Evolutionary conservation across 768 basidiomycete genomes (phyloP).

Genomic region (Auriscalpium vulgare): DNA sequence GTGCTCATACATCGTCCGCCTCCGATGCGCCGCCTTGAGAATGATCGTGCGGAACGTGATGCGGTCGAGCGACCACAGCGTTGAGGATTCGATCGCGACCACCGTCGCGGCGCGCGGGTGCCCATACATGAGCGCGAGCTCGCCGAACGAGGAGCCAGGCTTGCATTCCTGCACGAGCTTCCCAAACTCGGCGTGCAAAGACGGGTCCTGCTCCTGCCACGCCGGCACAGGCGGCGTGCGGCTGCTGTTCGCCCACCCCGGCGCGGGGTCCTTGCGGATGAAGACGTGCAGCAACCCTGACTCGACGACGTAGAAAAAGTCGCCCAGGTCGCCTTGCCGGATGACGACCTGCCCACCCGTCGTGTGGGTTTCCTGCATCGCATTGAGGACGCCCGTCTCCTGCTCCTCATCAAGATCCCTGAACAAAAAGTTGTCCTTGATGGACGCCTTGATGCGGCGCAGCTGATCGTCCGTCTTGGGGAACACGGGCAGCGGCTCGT

Average conservation of each 20-base stretch:
- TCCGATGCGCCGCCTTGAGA: conserved; percentile 82
- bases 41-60: conserved; percentile 98
- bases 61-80: conserved; percentile 92
- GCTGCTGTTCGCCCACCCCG: conserved; percentile 43
- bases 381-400: conserved; percentile 83
- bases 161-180: conserved; percentile 79
- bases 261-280: conserved; percentile 59
- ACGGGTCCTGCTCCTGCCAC: conserved; percentile 50
- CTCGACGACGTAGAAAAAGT: conserved; percentile 97
- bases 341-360: conserved; percentile 82
- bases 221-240: conserved; percentile 29
- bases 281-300: conserved; percentile 80
- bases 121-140: conserved; percentile 97
- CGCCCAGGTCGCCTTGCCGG: conserved; percentile 92
- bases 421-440: conserved; percentile 88
- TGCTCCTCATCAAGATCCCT: conserved; percentile 96
- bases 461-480: conserved; percentile 81
- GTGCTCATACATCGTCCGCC: conserved; percentile 92
- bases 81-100: conserved; percentile 71
- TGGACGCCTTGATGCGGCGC: conserved; percentile 79
- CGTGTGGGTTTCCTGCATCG: conserved; percentile 85
- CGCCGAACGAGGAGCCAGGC: conserved; percentile 86
- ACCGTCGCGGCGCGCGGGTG: conserved; percentile 95
- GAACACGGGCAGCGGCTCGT: conserved; percentile 67
- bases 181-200: conserved; percentile 65